A percentile compares a stretch with the other conserved stretches of the same genome.
These are phyloP conservation scores for Bipolaris cookei DNA, from an alignment of 2,329 filamentous ascomycete species.

Conservation along the genomic window DNA sequence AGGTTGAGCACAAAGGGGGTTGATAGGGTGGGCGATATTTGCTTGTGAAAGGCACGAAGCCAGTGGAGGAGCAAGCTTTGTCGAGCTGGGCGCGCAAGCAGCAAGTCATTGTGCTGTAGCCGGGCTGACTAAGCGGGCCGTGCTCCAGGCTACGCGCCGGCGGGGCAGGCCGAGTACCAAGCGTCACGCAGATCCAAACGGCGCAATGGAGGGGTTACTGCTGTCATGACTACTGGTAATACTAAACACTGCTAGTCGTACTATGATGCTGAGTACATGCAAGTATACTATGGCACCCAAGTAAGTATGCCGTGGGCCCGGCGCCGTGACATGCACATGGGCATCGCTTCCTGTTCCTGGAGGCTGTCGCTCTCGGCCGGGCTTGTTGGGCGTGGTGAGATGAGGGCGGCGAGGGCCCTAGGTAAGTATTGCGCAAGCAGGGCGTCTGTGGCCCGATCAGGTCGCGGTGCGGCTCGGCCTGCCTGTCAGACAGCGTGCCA, in stretches of 20 bases:
- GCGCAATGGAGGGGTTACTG: conserved; percentile 6
- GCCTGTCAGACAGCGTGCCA: conserved; percentile 4
- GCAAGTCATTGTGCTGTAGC: conserved; percentile 7
- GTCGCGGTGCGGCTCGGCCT: conserved; percentile 11
- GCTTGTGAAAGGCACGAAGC: conserved; percentile 19
- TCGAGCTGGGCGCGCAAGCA: conserved; percentile 9
- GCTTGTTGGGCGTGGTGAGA: neutral
- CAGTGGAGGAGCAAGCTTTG: conserved; percentile 21
- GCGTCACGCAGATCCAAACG: neutral
- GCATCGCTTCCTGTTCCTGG: conserved; percentile 33
- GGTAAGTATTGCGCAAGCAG: conserved; percentile 13
- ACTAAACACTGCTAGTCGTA: neutral
- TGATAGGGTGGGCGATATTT: neutral
- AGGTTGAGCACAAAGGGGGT: neutral
- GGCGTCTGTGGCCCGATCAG: conserved; percentile 2
- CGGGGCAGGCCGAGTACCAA: neutral
- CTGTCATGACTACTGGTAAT: neutral
- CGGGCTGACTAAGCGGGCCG: conserved; percentile 20
- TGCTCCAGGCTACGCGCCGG: conserved; percentile 15
- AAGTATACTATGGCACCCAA: neutral
- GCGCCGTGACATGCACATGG: neutral
- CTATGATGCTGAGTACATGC: neutral
- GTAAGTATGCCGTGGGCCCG: no score
- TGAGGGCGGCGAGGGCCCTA: neutral
- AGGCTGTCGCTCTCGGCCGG: neutral